Conservation (phyloP, 1,284 basidiomycete species). For the Ustilago bromivora region DNA sequence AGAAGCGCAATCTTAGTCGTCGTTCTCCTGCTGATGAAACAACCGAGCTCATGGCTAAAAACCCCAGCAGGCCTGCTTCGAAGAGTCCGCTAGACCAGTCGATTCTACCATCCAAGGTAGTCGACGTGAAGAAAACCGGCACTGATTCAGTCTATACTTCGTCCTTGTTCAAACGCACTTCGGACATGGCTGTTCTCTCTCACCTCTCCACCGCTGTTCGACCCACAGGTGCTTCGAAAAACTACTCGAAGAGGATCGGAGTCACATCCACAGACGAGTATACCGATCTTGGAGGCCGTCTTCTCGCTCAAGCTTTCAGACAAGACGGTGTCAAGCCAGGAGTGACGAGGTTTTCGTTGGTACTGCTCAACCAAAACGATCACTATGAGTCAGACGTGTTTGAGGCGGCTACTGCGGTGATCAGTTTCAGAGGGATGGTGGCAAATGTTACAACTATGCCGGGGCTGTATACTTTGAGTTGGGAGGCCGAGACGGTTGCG, state of each 20-base stretch:
- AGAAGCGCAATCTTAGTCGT: neutral
- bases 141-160: slow-evolving; percentile 14
- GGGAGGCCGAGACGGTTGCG: slow-evolving; percentile 39
- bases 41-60: neutral
- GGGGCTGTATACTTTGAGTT: slow-evolving; percentile 43
- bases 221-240: slow-evolving; percentile 17
- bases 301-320: slow-evolving; percentile 48
- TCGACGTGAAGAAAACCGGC: slow-evolving; percentile 40
- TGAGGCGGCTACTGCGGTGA: slow-evolving; percentile 27
- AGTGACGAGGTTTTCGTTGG: slow-evolving; percentile 37
- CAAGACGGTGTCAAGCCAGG: slow-evolving; percentile 40
- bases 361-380: slow-evolving; percentile 58
- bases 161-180: slow-evolving; percentile 37
- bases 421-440: slow-evolving; percentile 38
- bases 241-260: slow-evolving; percentile 41
- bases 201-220: slow-evolving; percentile 52
- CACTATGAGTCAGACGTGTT: slow-evolving; percentile 47
- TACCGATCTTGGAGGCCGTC: slow-evolving; percentile 21
- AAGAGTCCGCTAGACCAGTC: neutral
- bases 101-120: slow-evolving; percentile 10
- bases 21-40: neutral
- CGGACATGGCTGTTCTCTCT: slow-evolving; percentile 40
- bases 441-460: slow-evolving; percentile 40
- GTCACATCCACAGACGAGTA: slow-evolving; percentile 46
- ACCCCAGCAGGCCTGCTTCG: neutral